A percentile compares a stretch with the other conserved stretches of the same genome.
Conservation (phyloP, 345 rosid species). For the Acer negundo region DNA sequence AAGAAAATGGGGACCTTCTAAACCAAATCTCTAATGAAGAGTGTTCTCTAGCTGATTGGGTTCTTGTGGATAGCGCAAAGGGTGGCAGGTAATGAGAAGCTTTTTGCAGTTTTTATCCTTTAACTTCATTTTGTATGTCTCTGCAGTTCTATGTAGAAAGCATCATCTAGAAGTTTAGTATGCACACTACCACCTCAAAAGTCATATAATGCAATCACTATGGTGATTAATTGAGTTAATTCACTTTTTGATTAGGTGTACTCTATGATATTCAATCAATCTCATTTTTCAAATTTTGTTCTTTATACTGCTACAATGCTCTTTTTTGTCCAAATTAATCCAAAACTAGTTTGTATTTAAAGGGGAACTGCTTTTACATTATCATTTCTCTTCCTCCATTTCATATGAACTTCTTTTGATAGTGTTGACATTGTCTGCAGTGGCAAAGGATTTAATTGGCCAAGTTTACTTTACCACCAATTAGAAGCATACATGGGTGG, state of each 20-base stretch:
- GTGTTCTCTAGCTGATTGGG: conserved; percentile 68
- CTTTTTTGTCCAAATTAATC: not conserved
- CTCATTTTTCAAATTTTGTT: not conserved
- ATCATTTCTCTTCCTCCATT: not conserved
- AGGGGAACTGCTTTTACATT: not conserved
- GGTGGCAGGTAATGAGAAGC: conserved; percentile 72
- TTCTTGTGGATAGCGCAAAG: conserved; percentile 81
- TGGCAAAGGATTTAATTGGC: conserved; percentile 80
- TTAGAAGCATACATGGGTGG: conserved; percentile 80
- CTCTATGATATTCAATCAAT: not conserved
- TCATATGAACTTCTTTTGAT: not conserved
- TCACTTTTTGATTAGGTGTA: not conserved
- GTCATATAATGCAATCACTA: not conserved
- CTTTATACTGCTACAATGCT: not conserved
- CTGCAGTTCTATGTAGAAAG: not conserved
- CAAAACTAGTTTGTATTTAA: not conserved
- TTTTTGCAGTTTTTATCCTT: not conserved
- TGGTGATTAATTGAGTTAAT: not conserved
- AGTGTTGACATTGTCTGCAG: conserved; percentile 38
- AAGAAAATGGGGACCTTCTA: conserved; percentile 61
- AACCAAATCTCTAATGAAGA: conserved; percentile 70
- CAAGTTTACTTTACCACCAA: conserved; percentile 62
- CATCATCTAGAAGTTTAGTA: not conserved
- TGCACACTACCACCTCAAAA: not conserved
- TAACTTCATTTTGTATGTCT: not conserved